Evolutionary conservation across 768 basidiomycete genomes (phyloP), one percentile per base, ranked within the genome.

Genomic region (Pulveroboletus frians): DNA sequence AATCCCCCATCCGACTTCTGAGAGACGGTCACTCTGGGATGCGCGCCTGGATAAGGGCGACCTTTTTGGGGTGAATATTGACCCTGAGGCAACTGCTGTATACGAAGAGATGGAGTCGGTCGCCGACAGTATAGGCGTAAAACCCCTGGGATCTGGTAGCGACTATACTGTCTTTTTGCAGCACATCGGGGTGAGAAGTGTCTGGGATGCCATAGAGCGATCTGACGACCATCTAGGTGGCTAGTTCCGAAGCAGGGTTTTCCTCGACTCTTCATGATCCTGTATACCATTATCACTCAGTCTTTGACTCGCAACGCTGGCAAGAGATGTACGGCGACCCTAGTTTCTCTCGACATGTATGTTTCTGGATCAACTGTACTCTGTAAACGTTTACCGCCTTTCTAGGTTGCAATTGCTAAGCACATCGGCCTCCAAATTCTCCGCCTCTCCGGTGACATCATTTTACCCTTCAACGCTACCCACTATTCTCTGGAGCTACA

Each of bases 161-260:
- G 95, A 97, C 67, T 97, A 77, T 57, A 96, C 94, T 0, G 85
- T 91, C 9, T 96, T 97, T 72, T 69, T 98, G 58, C 91, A 97
- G 66, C 74, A 83, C 36, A 73, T 83, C 44, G 86, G 86, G 2
- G 78, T 87, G 47, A 68, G 79, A 9, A 29, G 27, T 32, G 20
- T 50, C 29, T 15, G 15, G 21, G 30, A 27, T 18, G 13, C 9
- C 18, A 27, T 43, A 7, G 36, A 11, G 29, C 32, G 30, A 39
- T 38, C 49, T 54, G 9, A 56, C 26, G 18, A 30, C 20, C 26
- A 26, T 50, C 10, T 26, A 71, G 71, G 60, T 70, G 17, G 58
- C 73, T 21, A 72, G 71, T 49, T 56, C 59, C 1, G 59, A 70
- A 38, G 62, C 63, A 20, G 58, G 61, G 6, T 73, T 72, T 44